Evolutionary conservation across 106 monocot species (phyloP).

Genomic region (Iris macrosiphon): DNA sequence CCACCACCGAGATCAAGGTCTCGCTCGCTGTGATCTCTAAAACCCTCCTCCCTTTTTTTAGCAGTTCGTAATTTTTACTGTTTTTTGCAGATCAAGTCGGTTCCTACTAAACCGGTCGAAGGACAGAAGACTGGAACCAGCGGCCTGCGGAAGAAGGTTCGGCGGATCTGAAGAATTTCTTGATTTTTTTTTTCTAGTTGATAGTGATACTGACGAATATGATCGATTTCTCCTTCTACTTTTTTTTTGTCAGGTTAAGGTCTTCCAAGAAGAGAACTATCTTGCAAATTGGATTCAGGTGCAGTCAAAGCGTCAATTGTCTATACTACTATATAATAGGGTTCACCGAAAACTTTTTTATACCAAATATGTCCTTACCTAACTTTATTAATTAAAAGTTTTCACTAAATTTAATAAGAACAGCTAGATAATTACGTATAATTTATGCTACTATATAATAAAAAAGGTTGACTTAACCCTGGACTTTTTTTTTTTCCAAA

Average conservation of each 20-base stretch:
- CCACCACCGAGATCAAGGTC: constrained; percentile 30
- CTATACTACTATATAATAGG: too few species aligned
- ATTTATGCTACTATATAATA: too few species aligned
- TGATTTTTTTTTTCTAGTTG: constrained; percentile 1
- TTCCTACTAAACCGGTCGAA: constrained; percentile 86
- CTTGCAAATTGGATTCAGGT: constrained; percentile 99
- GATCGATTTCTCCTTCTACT: neutral
- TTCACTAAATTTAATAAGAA: too few species aligned
- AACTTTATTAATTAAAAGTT: too few species aligned
- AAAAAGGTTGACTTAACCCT: too few species aligned
- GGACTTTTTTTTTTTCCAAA: too few species aligned
- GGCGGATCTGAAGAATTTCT: constrained; percentile 2
- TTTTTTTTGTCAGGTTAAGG: constrained; percentile 60
- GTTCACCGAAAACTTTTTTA: too few species aligned
- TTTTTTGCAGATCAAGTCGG: constrained; percentile 49
- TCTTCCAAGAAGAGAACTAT: constrained; percentile 86
- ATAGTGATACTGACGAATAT: neutral
- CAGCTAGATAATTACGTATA: too few species aligned
- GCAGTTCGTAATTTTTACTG: neutral
- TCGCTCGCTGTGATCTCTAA: neutral
- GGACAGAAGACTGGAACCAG: constrained; percentile 99
- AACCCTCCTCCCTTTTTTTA: neutral
- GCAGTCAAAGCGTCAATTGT: too few species aligned
- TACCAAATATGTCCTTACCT: too few species aligned
- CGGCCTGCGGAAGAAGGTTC: constrained; percentile 87